These are phyloP conservation scores for Trametes sp. DNA, from an alignment of 1,284 basidiomycete genomes.

Conservation along the genomic window DNA sequence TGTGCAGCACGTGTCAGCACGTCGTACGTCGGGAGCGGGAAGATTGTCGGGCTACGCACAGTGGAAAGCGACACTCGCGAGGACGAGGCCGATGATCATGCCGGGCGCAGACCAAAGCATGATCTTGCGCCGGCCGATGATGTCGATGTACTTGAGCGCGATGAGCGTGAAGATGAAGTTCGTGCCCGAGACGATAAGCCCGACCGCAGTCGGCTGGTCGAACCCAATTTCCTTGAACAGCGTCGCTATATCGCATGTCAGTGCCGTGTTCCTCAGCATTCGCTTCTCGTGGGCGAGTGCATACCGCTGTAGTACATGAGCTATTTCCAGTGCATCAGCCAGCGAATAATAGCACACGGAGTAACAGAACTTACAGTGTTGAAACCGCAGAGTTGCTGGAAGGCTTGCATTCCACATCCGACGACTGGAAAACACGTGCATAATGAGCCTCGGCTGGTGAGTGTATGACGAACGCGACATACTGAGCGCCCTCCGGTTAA, in stretches of 20 bases:
- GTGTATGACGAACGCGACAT: conserved; percentile 39
- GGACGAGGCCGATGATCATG: conserved; percentile 75
- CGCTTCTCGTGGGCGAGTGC: neutral
- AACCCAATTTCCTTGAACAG: conserved; percentile 85
- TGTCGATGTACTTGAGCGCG: conserved; percentile 84
- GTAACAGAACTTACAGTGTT: conserved; percentile 46
- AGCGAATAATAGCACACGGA: neutral
- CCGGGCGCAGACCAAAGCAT: conserved; percentile 82
- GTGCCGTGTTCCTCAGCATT: neutral
- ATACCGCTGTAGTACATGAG: conserved; percentile 74
- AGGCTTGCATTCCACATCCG: conserved; percentile 81
- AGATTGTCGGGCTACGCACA: conserved; percentile 57
- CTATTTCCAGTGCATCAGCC: conserved; percentile 6
- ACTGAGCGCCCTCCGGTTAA: conserved; percentile 78
- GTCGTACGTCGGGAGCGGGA: neutral
- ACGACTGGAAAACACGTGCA: conserved; percentile 55
- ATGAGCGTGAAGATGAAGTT: conserved; percentile 87
- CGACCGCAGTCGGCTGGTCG: conserved; percentile 81
- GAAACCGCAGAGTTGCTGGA: conserved; percentile 83
- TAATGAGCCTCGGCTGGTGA: neutral
- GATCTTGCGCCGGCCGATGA: conserved; percentile 77
- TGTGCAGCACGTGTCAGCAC: conserved; percentile 36
- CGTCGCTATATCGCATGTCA: conserved; percentile 53
- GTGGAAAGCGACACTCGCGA: conserved; percentile 80
- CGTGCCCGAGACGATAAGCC: conserved; percentile 79